phyloP scores from a whole-genome alignment of 108 stramenopile genomes.

The Fragilariopsis cylindrus region DNA sequence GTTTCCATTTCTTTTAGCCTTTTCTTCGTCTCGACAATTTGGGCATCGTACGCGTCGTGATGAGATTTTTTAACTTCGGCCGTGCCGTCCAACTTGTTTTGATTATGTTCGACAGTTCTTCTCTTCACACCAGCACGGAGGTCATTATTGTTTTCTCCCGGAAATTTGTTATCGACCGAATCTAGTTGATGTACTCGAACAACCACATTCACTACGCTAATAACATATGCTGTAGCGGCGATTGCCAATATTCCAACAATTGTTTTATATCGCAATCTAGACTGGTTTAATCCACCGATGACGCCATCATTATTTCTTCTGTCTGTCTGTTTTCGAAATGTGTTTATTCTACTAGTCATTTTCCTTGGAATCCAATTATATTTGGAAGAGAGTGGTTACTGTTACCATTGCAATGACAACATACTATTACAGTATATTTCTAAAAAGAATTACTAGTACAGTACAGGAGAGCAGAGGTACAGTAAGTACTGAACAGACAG shows the following conservation, averaged over 20 bases:
- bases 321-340: too few species aligned
- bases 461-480: too few species aligned
- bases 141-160: not conserved
- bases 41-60: not conserved
- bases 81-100: not conserved
- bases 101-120: not conserved
- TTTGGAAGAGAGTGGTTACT: too few species aligned
- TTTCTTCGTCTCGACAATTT: not conserved
- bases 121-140: not conserved
- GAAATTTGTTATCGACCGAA: not conserved
- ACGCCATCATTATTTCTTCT: too few species aligned
- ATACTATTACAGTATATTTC: too few species aligned
- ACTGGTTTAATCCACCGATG: not conserved
- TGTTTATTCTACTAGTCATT: too few species aligned
- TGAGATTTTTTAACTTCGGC: not conserved
- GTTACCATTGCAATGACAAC: too few species aligned
- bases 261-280: not conserved
- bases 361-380: too few species aligned
- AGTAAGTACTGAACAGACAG: too few species aligned
- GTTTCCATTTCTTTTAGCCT: not conserved
- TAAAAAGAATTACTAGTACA: too few species aligned
- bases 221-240: not conserved
- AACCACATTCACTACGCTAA: slow-evolving; percentile 5
- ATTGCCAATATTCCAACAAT: not conserved
- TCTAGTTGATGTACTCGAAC: not conserved